phyloP scores from a whole-genome alignment of 441 rosid species.

The Populus hybrid region DNA sequence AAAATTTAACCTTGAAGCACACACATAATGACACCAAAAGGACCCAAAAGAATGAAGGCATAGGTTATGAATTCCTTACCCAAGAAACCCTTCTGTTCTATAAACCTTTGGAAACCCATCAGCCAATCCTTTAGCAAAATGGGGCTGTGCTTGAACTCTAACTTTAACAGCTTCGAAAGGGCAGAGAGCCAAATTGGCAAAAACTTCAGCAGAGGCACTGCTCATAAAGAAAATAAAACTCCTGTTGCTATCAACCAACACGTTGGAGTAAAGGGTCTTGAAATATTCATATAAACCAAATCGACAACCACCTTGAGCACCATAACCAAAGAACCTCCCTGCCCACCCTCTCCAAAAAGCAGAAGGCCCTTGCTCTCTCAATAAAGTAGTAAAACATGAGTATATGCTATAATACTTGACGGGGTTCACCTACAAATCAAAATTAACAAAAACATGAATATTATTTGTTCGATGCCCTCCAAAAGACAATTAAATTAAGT shows the following conservation, averaged over 20 bases:
- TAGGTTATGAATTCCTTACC: conserved; percentile 30
- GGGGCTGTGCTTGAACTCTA: conserved; percentile 64
- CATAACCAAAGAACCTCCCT: conserved; percentile 67
- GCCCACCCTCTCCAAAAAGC: conserved; percentile 85
- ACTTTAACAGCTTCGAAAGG: conserved; percentile 84
- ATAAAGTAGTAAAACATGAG: conserved; percentile 46
- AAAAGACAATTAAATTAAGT: neutral
- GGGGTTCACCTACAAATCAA: conserved; percentile 49
- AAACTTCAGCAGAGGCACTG: conserved; percentile 79
- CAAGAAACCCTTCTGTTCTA: conserved; percentile 60
- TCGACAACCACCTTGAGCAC: conserved; percentile 78
- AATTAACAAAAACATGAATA: neutral
- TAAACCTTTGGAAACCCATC: conserved; percentile 72
- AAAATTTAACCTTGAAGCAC: conserved; percentile 6
- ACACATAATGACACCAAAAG: neutral
- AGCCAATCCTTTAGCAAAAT: conserved; percentile 62
- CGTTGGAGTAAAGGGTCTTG: conserved; percentile 61
- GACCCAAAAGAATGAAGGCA: neutral
- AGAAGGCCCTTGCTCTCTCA: conserved; percentile 67
- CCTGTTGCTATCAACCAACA: conserved; percentile 42
- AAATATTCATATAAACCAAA: conserved; percentile 70
- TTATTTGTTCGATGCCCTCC: neutral
- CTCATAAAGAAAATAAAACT: conserved; percentile 64
- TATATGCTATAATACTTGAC: conserved; percentile 55
- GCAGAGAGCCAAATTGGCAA: conserved; percentile 63